These are phyloP conservation scores for Gillenia trifoliata DNA, from an alignment of 306 rosid genomes.

Conservation along the genomic window DNA sequence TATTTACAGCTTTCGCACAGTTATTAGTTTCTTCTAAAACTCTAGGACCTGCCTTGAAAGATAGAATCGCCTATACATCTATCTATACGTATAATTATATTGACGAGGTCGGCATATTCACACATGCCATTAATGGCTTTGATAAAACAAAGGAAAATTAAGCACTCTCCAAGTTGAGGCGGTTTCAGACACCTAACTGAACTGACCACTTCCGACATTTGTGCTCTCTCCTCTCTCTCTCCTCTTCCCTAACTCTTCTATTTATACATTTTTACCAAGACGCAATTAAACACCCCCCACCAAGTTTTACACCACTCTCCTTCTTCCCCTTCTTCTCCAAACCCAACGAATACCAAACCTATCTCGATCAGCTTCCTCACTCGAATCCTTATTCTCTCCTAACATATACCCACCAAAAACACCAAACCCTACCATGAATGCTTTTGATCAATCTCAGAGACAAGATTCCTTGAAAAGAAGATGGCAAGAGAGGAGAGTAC, in stretches of 20 bases:
- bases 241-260: background rate
- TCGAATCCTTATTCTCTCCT: background rate
- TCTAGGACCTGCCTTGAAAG: background rate
- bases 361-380: slow-evolving; percentile 10
- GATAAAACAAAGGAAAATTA: slow-evolving; percentile 23
- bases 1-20: too few species aligned
- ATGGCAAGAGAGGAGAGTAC: slow-evolving; percentile 40
- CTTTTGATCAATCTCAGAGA: slow-evolving; percentile 40
- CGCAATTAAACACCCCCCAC: background rate
- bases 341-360: background rate
- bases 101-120: too few species aligned
- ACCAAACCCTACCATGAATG: slow-evolving; percentile 29
- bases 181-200: slow-evolving; percentile 36
- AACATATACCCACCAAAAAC: background rate
- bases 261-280: background rate
- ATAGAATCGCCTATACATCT: background rate
- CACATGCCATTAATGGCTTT: slow-evolving; percentile 9
- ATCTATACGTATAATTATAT: too few species aligned
- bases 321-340: slow-evolving; percentile 4
- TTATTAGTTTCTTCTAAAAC: background rate
- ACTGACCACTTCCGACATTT: slow-evolving; percentile 42
- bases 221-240: slow-evolving; percentile 31
- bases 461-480: slow-evolving; percentile 52
- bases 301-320: background rate
- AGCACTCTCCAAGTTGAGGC: slow-evolving; percentile 28